Evolutionary conservation across 495 filamentous ascomycete genomes (phyloP), one percentile per base, ranked within the genome.

Genomic region (Aspergillus wentii): DNA sequence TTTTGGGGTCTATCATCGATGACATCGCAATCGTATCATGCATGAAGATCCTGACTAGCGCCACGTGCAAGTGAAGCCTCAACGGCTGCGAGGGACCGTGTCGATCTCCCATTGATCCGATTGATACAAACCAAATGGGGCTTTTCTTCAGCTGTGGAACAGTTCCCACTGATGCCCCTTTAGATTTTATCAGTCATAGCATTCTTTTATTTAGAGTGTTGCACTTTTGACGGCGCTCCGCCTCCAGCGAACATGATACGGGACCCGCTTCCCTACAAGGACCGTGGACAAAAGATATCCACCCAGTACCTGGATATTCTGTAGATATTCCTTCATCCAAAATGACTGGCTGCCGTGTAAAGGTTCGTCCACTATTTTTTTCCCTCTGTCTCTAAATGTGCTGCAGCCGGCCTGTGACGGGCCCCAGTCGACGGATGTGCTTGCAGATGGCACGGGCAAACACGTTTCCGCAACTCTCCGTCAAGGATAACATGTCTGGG

Each of bases 31-130:
- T 44, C 38, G 36, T 40, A n/a, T 52, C 44, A 52, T 66, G 63
- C 59, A 67, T 67, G 57, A 59, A 54, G 58, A 68, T 62, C 59
- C 57, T 48, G 54, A 61, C 55, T 62, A 68, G 60, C 60, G 61
- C 64, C 64, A 68, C 64, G 58, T 64, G 64, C 55, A 51, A 46
- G 41, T 55, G 49, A 64, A 66, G 57, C 52, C 57, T 59, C 57
- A 64, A 66, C 62, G 59, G 58, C 61, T 66, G 57, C 54, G 58
- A 62, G 62, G 58, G 60, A 68, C 57, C 54, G 50, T 40, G 62
- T 60, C 60, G 64, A 68, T 68, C 64, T 59, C 55, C 56, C 60
- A 61, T 48, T 51, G 51, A 54, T 48, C 57, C 52, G 59, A 62
- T 63, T 43, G 39, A 40, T 40, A 41, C 37, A 33, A 38, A 35